phyloP scores from a whole-genome alignment of 2,329 filamentous ascomycete genomes.

The Lizonia empirigonia region DNA sequence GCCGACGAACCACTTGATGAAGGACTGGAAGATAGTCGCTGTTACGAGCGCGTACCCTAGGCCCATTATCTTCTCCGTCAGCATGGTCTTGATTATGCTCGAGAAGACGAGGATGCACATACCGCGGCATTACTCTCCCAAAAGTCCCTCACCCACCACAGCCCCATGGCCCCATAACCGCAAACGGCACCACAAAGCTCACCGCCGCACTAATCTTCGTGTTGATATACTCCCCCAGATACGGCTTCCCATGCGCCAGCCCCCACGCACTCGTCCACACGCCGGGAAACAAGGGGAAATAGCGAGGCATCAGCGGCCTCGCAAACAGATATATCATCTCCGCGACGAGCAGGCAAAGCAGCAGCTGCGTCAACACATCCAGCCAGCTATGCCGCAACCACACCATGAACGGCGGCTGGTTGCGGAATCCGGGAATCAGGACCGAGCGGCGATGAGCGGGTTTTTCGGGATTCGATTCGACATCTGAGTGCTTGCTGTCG shows the following conservation, averaged over 20 bases:
- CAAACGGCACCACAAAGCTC: constrained; percentile 66
- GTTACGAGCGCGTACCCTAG: constrained; percentile 39
- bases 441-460: neutral
- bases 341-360: constrained; percentile 63
- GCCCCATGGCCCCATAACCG: constrained; percentile 67
- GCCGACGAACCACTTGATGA: constrained; percentile 44
- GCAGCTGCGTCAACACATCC: constrained; percentile 67
- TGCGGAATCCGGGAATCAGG: constrained; percentile 18
- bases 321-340: constrained; percentile 39
- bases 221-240: constrained; percentile 71
- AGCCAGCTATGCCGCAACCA: constrained; percentile 50
- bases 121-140: constrained; percentile 65
- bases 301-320: constrained; percentile 63
- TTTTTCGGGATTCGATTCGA: neutral
- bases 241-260: constrained; percentile 65
- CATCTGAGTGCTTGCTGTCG: neutral
- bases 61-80: constrained; percentile 31
- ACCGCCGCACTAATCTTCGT: constrained; percentile 70
- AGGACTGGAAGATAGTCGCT: constrained; percentile 33
- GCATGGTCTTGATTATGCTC: neutral
- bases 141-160: constrained; percentile 57
- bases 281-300: constrained; percentile 53
- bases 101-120: constrained; percentile 4
- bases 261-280: constrained; percentile 44
- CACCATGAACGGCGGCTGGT: constrained; percentile 18